These are phyloP conservation scores for Cicer cuneatum DNA, from an alignment of 306 rosid species.

Conservation along the genomic window DNA sequence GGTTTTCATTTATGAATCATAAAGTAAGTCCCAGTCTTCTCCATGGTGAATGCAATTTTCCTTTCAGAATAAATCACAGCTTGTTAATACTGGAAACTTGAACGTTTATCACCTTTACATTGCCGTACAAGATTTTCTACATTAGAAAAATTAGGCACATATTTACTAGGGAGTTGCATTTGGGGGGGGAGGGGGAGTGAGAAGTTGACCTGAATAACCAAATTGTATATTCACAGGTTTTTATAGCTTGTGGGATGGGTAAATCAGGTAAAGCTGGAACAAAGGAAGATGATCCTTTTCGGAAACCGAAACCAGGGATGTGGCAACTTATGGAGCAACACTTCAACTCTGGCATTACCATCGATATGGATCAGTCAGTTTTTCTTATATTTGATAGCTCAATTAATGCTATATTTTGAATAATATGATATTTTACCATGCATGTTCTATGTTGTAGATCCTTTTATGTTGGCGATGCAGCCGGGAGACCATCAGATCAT, in stretches of 20 bases:
- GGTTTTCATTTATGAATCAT: neutral
- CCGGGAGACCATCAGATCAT: constrained; percentile 84
- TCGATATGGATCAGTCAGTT: constrained; percentile 80
- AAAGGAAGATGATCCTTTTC: constrained; percentile 68
- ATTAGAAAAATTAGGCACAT: constrained; percentile 3
- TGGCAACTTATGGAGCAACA: constrained; percentile 84
- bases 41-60: constrained; percentile 29
- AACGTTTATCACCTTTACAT: constrained; percentile 7
- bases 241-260: constrained; percentile 79
- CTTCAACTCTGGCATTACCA: constrained; percentile 79
- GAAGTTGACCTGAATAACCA: constrained; percentile 27
- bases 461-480: constrained; percentile 96
- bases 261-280: constrained; percentile 54
- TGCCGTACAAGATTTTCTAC: constrained; percentile 1
- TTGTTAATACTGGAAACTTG: constrained; percentile 10
- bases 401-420: constrained; percentile 28
- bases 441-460: constrained; percentile 61
- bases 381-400: constrained; percentile 40
- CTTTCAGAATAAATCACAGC: neutral
- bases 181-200: neutral
- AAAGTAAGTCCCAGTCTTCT: constrained; percentile 14
- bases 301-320: constrained; percentile 93
- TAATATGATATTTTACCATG: neutral
- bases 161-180: constrained; percentile 5
- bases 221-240: constrained; percentile 64